Conservation (phyloP, 2,329 filamentous ascomycete species). For the Paecilomyces niveus region DNA sequence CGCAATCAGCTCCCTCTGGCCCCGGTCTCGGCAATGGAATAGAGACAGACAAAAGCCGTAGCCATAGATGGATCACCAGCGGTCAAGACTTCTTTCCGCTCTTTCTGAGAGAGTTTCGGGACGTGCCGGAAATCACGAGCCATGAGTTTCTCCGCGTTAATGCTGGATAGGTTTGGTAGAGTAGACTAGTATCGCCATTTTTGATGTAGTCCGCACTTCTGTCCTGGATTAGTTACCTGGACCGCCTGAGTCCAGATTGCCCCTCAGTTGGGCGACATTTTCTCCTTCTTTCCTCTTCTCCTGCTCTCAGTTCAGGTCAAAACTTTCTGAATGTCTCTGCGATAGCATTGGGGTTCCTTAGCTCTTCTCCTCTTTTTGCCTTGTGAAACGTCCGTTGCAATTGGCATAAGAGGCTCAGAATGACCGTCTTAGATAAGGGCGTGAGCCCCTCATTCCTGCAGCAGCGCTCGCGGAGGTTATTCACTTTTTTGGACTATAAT, state of each 20-base stretch:
- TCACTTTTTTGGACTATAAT: conserved; percentile 1
- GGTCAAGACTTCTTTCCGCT: neutral
- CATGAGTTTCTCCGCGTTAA: neutral
- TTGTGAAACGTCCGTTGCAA: neutral
- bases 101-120: neutral
- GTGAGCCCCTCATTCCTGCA: neutral
- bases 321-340: neutral
- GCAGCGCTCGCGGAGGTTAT: neutral
- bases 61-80: neutral
- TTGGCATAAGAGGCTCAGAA: neutral
- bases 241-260: neutral
- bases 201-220: neutral
- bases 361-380: neutral
- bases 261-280: neutral
- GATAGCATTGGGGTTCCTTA: neutral
- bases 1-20: neutral
- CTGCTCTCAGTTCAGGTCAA: neutral
- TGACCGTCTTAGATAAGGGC: neutral
- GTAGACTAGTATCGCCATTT: neutral
- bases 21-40: neutral
- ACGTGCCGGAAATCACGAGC: neutral
- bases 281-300: neutral
- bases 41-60: neutral
- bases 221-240: neutral
- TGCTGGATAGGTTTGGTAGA: neutral